Conservation (phyloP, 495 filamentous ascomycete genomes). For the Penicillium arizonense region DNA sequence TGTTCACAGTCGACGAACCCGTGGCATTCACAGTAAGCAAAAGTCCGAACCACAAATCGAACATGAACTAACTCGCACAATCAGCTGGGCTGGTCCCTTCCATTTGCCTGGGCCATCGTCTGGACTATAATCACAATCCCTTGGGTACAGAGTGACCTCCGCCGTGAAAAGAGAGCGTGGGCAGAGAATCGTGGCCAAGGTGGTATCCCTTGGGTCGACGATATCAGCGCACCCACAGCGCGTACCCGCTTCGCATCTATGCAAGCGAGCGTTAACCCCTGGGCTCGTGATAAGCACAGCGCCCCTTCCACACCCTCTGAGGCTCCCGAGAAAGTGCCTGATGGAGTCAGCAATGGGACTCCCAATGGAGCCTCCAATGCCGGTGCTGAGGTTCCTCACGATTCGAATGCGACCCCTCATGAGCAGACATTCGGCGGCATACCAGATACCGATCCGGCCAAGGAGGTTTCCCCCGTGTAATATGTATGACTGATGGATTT, state of each 20-base stretch:
- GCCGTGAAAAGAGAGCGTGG: slow-evolving; percentile 64
- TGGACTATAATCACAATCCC: slow-evolving; percentile 67
- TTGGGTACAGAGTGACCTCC: slow-evolving; percentile 64
- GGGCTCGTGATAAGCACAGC: slow-evolving; percentile 34
- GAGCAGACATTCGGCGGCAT: background rate
- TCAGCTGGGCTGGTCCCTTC: slow-evolving; percentile 62
- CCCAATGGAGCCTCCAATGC: background rate
- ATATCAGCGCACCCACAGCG: slow-evolving; percentile 35
- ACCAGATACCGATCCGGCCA: background rate
- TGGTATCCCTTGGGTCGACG: slow-evolving; percentile 39
- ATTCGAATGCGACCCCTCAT: background rate
- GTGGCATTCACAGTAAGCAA: slow-evolving; percentile 69
- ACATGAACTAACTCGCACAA: slow-evolving; percentile 11
- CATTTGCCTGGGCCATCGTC: slow-evolving; percentile 64
- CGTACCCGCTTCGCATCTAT: slow-evolving; percentile 43
- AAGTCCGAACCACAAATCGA: background rate
- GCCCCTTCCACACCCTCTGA: slow-evolving; percentile 22
- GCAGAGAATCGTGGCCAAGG: slow-evolving; percentile 35
- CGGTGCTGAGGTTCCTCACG: background rate
- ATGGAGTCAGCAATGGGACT: background rate
- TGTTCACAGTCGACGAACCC: slow-evolving; percentile 59
- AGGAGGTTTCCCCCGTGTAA: slow-evolving; percentile 5
- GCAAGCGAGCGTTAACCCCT: slow-evolving; percentile 33
- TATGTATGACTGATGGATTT: slow-evolving; percentile 4
- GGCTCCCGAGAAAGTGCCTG: background rate